Percentiles rank a stretch among this genome's conserved stretches.
Evolutionary conservation across 164 flowering plant species (phyloP).

Genomic region (Vitis rupestris): DNA sequence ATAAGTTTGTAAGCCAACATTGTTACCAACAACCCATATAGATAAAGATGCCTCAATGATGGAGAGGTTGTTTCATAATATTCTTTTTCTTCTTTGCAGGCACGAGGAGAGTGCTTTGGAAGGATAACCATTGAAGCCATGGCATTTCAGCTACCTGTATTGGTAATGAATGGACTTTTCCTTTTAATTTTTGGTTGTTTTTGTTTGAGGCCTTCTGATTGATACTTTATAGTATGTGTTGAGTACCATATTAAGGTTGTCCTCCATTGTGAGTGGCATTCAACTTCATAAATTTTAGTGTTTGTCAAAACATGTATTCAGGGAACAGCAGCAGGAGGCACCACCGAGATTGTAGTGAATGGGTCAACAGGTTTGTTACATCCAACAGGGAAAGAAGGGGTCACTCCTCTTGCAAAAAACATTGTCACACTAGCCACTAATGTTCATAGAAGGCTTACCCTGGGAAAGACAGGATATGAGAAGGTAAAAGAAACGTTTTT

Average conservation of each 20-base stretch:
- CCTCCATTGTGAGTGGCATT: too few species aligned
- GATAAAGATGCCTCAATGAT: too few species aligned
- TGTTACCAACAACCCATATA: too few species aligned
- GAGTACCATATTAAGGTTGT: too few species aligned
- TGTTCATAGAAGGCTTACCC: constrained; percentile 48
- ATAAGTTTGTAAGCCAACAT: too few species aligned
- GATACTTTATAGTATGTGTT: too few species aligned
- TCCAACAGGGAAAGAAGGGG: constrained; percentile 76
- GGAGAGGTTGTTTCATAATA: not conserved
- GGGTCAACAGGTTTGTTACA: constrained; percentile 82
- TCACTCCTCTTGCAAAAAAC: constrained; percentile 75
- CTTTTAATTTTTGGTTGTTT: too few species aligned
- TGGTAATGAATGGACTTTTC: constrained; percentile 41
- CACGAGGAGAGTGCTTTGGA: constrained; percentile 98
- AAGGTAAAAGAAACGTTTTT: constrained; percentile 78
- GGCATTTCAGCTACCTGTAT: constrained; percentile 94
- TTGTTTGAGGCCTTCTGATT: too few species aligned
- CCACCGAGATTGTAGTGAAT: constrained; percentile 85
- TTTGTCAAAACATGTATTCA: constrained; percentile 18
- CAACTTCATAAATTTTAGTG: not conserved
- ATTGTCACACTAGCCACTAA: constrained; percentile 79
- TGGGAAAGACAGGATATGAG: constrained; percentile 84
- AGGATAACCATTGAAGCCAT: constrained; percentile 99
- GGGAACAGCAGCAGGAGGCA: constrained; percentile 99
- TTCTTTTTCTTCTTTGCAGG: constrained; percentile 36